Evolutionary conservation across 1,284 basidiomycete species (phyloP), one percentile per base, ranked within the genome.

Genomic region (Cryptococcus floricola): DNA sequence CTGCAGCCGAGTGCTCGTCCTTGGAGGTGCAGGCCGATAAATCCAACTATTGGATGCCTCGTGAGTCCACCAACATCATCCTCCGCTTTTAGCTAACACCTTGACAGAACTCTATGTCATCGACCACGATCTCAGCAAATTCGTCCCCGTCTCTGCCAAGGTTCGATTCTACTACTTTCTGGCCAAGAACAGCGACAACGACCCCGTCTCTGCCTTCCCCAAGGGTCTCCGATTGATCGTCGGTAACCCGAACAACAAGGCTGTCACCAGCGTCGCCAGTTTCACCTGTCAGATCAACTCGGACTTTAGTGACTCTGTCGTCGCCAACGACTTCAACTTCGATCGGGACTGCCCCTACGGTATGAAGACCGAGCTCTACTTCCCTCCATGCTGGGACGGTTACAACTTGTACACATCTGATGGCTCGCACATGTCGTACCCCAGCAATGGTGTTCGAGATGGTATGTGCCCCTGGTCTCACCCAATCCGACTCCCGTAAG

Each of bases 331-430:
- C 37, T 71, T 68, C 60, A 67, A 72, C 57, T 66, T 65, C 27
- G 51, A 57, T 13, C 28, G 45, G 6, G 52, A 56, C 37, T 70
- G 68, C 50, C 61, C 63, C 2, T 62, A 59, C 14, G 65, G 66
- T 19, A 48, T 73, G 48, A 64, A 63, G 57, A 58, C 52, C 9
- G 61, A 66, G 27, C 14, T 64, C 5, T 52, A 44, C 28, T 68
- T 70, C 53, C 69, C 68, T 9, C 51, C 54, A 1, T 71, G 71
- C 54, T 71, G 67, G 67, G 64, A 73, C 49, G 69, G 69, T 27
- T 42, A 56, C 18, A 63, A 68, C 48, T 54, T 69, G 4, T 71
- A 64, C 54, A 49, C 48, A 37, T 31, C 52, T 2, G 64, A 70
- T 42, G 49, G 41, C 6, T 59, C 60, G 0, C 69, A 73, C 61